These are phyloP conservation scores for Epichloe scottii DNA, from an alignment of 2,329 filamentous ascomycete genomes.

Conservation along the genomic window DNA sequence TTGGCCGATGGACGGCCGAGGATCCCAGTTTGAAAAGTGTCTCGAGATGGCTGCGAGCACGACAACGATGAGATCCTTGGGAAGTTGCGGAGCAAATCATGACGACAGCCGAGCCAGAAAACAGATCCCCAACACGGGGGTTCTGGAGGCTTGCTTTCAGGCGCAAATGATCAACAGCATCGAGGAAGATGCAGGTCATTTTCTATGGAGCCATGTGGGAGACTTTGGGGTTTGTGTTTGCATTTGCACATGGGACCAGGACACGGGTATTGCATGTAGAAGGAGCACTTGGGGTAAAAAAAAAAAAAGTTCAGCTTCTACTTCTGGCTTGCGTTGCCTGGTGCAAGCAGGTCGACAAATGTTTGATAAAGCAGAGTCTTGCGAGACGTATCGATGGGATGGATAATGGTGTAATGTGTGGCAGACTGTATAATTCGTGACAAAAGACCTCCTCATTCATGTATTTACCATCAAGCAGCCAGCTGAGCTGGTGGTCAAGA, in stretches of 20 bases:
- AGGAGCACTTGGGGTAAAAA: not conserved
- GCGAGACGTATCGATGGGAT: not conserved
- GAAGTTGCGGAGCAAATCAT: not conserved
- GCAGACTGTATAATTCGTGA: not conserved
- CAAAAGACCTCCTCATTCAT: not conserved
- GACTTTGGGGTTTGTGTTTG: not conserved
- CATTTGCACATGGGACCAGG: not conserved
- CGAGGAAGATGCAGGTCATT: conserved; percentile 2
- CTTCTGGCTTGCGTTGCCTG: conserved; percentile 2
- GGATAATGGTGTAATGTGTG: not conserved
- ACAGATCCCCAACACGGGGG: no score
- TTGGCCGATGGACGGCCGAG: conserved; percentile 50
- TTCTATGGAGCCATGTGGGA: not conserved
- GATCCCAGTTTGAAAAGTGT: conserved; percentile 46
- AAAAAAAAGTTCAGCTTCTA: not conserved
- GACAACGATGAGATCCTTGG: conserved; percentile 11
- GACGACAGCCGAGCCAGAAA: not conserved
- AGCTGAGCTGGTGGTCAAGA: conserved; percentile 12
- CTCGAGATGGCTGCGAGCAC: conserved; percentile 42
- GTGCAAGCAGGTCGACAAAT: conserved; percentile 3
- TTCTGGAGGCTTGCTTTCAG: not conserved
- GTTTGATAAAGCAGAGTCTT: not conserved
- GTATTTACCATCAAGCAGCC: not conserved
- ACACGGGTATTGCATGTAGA: conserved; percentile 1
- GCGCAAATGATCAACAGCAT: not conserved